Base-by-base conservation (phyloP, 768 basidiomycete species). In the Xerocomus spinulosus region DNA sequence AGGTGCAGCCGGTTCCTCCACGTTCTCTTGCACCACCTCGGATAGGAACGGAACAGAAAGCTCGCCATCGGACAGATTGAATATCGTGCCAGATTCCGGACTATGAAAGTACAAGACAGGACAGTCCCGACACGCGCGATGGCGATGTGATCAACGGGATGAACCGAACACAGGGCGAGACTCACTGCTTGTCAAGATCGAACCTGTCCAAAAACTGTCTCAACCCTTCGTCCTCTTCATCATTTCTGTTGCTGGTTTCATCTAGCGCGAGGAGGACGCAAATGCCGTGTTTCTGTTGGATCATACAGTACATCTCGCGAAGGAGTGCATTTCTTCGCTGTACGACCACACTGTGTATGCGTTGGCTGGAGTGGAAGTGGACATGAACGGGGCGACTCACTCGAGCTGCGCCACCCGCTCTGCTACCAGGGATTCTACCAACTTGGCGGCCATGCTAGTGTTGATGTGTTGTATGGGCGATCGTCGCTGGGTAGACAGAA, bases 321-420 rank as follows among this genome's bases (percentile, higher is more conserved):
- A 90, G 75, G 41, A 88, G 75, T 44, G 71, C 81, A 81, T 85
- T 83, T 64, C 87, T 73, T 55, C 80, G 81, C 39, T 74, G 67
- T 36, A 80, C 67, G 52, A 90, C 82, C 54, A 71, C 73, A 62
- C 87, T 90, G 52, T 17, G 51, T 43, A 30, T 20, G 21, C 9
- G 29, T 53, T 3, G 34, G 41, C 17, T 8, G 21, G 20, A 12
- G 9, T 9, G 12, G 32, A 40, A 42, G 50, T 15, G 28, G 20
- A 42, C 12, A 37, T 35, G 35, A 39, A 43, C 6, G 9, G 12
- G 37, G 39, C n/a, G n/a, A n/a, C 67, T 54, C 43, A 71, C 68
- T 62, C 52, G 52, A 71, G 64, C 20, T 68, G 62, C 18, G 56
- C 61, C 45, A 63, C 58, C 39, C 70, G 70, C 46, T 70, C 65